Evolutionary conservation across 768 basidiomycete species (phyloP).

Genomic region (Hortiboletus flavorubellus): DNA sequence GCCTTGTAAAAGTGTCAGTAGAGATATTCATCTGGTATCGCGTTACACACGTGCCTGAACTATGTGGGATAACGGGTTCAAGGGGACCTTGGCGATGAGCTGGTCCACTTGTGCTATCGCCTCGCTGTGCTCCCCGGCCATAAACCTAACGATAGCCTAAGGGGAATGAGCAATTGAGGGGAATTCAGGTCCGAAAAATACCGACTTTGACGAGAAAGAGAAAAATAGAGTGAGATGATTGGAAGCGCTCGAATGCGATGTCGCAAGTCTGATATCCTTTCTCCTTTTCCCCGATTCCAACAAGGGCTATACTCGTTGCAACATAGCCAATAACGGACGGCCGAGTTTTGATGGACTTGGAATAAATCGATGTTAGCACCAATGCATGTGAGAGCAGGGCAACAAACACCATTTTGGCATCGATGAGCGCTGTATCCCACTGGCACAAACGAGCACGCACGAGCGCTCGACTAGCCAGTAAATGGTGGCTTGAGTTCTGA

Average conservation of each 20-base stretch:
- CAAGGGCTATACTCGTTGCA: not conserved
- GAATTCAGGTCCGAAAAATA: not conserved
- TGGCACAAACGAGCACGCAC: not conserved
- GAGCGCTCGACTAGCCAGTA: not conserved
- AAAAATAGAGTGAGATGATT: not conserved
- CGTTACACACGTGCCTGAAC: not conserved
- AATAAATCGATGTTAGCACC: not conserved
- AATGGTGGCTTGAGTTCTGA: not conserved
- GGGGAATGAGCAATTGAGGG: not conserved
- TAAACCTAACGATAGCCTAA: not conserved
- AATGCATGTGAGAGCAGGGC: not conserved
- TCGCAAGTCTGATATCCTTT: not conserved
- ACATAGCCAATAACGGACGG: not conserved
- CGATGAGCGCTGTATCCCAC: not conserved
- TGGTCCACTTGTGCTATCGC: too few relatives aligned
- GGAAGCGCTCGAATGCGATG: not conserved
- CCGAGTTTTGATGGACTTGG: not conserved
- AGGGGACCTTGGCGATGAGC: too few relatives aligned
- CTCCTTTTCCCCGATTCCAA: not conserved
- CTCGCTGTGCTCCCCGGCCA: too few relatives aligned
- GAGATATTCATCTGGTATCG: too few relatives aligned
- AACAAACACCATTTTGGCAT: not conserved
- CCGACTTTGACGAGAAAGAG: not conserved
- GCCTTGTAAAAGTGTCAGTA: not conserved
- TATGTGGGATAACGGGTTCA: too few relatives aligned